Evolutionary conservation across 179 eudicot species (phyloP).

Genomic region (Silene vulgaris): DNA sequence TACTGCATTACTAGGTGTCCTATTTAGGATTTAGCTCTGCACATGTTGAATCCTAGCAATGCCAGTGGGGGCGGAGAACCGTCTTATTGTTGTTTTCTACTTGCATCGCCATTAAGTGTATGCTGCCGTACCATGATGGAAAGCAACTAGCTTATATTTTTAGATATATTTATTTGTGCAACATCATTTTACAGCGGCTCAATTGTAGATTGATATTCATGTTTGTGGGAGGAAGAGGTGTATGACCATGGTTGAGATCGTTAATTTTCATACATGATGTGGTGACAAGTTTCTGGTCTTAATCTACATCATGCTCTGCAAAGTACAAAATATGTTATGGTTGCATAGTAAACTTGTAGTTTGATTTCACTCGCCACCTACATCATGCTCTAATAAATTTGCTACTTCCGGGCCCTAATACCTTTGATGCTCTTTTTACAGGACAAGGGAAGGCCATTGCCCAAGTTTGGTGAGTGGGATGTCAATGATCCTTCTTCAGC

Average conservation of each 20-base stretch:
- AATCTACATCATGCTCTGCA: neutral
- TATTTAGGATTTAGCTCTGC: neutral
- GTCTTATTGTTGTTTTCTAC: neutral
- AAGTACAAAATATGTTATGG: neutral
- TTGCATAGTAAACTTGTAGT: neutral
- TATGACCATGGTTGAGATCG: neutral
- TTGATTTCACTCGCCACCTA: neutral
- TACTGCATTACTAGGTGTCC: neutral
- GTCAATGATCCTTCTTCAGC: constrained; percentile 95
- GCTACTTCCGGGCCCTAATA: neutral
- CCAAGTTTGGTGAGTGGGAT: constrained; percentile 97
- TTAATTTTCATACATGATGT: too few relatives aligned
- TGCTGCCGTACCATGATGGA: too few relatives aligned
- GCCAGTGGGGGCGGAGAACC: neutral
- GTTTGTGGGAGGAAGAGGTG: neutral
- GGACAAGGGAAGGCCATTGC: constrained; percentile 87
- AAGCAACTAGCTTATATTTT: too few relatives aligned
- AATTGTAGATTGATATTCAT: too few relatives aligned
- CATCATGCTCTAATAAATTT: neutral
- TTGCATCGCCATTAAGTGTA: neutral
- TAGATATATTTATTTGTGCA: too few relatives aligned
- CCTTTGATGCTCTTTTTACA: constrained; percentile 22
- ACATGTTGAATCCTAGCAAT: neutral
- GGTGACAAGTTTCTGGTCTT: neutral
- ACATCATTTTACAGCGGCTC: too few relatives aligned